Evolutionary conservation across 768 basidiomycete species (phyloP), one percentile per base, ranked within the genome.

Genomic region (Tylopilus cervinicoccineus): DNA sequence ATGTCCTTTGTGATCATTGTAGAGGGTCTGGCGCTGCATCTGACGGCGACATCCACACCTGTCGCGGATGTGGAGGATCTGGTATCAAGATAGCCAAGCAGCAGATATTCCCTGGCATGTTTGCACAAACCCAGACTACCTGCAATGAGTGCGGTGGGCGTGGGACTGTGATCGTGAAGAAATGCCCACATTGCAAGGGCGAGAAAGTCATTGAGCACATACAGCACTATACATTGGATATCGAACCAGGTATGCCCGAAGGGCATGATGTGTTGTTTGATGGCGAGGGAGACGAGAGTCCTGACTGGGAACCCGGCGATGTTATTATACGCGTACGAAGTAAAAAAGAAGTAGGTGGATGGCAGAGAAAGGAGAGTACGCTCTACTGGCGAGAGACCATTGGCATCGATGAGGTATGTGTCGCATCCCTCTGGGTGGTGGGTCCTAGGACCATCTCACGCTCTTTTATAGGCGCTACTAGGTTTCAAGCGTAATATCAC

Each of bases 31-130:
- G 96, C 20, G 96, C 96, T 0, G 88, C 92, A 2, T 88, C 91
- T 0, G 89, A 92, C 50, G 68, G 78, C 7, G 90, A 96, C 62
- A 88, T 96, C 40, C 88, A 92, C 59, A 77, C 80, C n/a, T 99
- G 96, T 64, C 65, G 79, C 4, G 78, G 79, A 11, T 99, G 96
- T 62, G 77, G 80, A 44, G 96, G 96, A 17, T 73, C 81, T 41
- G 96, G 96, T 31, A 77, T 95, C 45, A 86, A 88, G 61, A 66
- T 96, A 20, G 79, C 84, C 40, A 84, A 90, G 47, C 93, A 96
- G 63, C 96, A 72, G 71, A 89, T 99, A 52, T 94, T 95, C 76
- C 93, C 94, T 2, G 94, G 93, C 22, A 96, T 96, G 94, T 89
- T 86, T 60, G 88, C 91, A 0, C 90, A 94, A 66, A 83, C 83